Evolutionary conservation across 1,284 basidiomycete species (phyloP), one percentile per base, ranked within the genome.

Genomic region (Fereydounia khargensis): DNA sequence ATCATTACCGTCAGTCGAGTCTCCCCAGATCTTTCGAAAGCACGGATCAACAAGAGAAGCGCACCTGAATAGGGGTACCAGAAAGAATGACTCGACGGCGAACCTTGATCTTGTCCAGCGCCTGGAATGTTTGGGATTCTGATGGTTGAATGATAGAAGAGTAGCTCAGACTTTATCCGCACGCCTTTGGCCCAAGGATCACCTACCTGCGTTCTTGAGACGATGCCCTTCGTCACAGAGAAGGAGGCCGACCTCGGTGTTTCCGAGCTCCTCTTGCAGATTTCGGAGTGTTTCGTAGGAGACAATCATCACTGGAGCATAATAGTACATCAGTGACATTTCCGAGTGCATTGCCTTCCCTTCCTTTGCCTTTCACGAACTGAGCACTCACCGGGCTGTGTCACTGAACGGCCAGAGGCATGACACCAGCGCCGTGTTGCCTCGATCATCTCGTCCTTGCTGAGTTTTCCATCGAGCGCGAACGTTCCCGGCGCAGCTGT

Each of bases 221-320:
- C 94, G 82, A 79, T 99, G 94, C 2, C 95, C 94, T 79, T 99
- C 94, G 68, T 98, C 94, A 57, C 91, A 95, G 8, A 99, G 83
- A 7, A 99, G 78, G 9, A 99, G 77, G 0, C 95, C 95, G 24
- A 99, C 89, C 37, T 82, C 85, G 50, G 71, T 68, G 25, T 65
- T 66, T 27, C 65, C 70, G 3, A 75, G 45, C 32, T 65, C 65
- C 38, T 68, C 70, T 17, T 67, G 65, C 33, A 75, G 25, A 31
- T 73, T 75, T 17, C 73, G 88, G 38, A 99, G 81, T 0, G 91
- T 96, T 76, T 99, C 94, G 68, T 99, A 99, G 0, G 95, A 98
- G 1, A 96, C 94, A 63, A 99, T 97, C 89, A 98, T 91, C 35
- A 98, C 94, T 28, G 39, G 16, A 6, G 16, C 13, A 35, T 11